Percentiles rank a stretch among this genome's conserved stretches.
These are phyloP conservation scores for Xylariaceae sp. DNA, from an alignment of 2,329 filamentous ascomycete genomes.

Conservation along the genomic window DNA sequence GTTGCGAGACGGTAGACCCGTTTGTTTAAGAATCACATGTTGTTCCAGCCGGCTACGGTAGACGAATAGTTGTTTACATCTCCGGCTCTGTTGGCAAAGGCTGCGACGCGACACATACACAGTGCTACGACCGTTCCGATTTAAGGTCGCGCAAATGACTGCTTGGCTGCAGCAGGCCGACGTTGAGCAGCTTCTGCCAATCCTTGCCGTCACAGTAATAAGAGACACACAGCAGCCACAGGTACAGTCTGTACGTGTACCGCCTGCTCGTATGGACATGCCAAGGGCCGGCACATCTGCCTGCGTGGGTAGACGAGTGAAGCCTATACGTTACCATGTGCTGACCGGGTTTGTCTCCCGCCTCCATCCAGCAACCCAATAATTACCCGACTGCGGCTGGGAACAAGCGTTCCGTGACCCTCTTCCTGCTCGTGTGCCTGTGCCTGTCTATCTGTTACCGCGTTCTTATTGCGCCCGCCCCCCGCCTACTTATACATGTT, in stretches of 20 bases:
- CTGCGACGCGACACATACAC: too few species aligned
- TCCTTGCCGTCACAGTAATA: too few species aligned
- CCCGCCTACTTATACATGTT: neutral
- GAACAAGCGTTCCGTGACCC: neutral
- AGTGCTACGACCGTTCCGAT: too few species aligned
- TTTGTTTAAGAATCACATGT: neutral
- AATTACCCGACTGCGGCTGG: neutral
- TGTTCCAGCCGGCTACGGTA: neutral
- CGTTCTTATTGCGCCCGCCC: neutral
- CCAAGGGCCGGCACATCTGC: neutral
- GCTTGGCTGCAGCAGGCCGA: too few species aligned
- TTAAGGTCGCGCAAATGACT: too few species aligned
- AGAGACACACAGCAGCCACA: neutral
- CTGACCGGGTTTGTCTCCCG: neutral
- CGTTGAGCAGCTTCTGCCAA: too few species aligned
- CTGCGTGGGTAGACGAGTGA: neutral
- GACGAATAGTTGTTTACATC: neutral
- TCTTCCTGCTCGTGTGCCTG: neutral
- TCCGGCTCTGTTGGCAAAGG: neutral
- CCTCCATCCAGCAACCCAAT: neutral
- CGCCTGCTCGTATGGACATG: neutral
- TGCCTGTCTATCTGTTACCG: neutral
- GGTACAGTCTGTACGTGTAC: too few species aligned
- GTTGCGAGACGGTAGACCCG: too few species aligned
- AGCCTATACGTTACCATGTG: neutral